Conservation (phyloP, 768 basidiomycete species). For the Zangia roseola region DNA sequence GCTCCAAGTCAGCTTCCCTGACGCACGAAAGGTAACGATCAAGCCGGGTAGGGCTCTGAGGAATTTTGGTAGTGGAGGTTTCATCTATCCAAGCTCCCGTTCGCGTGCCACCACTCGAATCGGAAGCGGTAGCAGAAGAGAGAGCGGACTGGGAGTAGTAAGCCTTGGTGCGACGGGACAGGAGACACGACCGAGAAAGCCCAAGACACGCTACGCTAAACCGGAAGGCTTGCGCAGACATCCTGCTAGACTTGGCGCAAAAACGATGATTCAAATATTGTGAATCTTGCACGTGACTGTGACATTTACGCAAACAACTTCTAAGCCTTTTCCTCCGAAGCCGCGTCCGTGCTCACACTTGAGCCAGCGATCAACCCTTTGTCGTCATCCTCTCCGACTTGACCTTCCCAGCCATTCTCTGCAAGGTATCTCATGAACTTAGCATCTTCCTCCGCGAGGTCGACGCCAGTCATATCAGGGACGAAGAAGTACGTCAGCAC, state of each 20-base stretch:
- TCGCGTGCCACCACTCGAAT: not conserved
- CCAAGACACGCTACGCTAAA: constrained; percentile 14
- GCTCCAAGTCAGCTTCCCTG: constrained; percentile 41
- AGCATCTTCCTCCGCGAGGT: constrained; percentile 65
- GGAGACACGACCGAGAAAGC: constrained; percentile 14
- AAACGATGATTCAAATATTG: too few species aligned
- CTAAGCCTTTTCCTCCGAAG: constrained; percentile 7
- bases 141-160: constrained; percentile 28
- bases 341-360: constrained; percentile 9
- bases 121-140: constrained; percentile 6
- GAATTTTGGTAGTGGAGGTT: constrained; percentile 17
- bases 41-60: constrained; percentile 45
- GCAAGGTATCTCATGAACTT: constrained; percentile 58
- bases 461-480: constrained; percentile 64
- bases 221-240: constrained; percentile 23
- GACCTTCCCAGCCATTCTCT: constrained; percentile 64
- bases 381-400: constrained; percentile 55
- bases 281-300: too few species aligned
- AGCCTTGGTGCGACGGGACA: constrained; percentile 14
- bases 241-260: constrained; percentile 3
- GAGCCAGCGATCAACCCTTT: constrained; percentile 20
- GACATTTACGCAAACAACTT: not conserved
- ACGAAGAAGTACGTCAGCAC: constrained; percentile 66
- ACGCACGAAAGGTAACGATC: constrained; percentile 59
- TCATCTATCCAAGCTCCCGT: constrained; percentile 1